Percentiles rank a stretch among this genome's conserved stretches.
Evolutionary conservation across 176 grass and related monocot species (phyloP).

Genomic region (Musa troglodytarum): DNA sequence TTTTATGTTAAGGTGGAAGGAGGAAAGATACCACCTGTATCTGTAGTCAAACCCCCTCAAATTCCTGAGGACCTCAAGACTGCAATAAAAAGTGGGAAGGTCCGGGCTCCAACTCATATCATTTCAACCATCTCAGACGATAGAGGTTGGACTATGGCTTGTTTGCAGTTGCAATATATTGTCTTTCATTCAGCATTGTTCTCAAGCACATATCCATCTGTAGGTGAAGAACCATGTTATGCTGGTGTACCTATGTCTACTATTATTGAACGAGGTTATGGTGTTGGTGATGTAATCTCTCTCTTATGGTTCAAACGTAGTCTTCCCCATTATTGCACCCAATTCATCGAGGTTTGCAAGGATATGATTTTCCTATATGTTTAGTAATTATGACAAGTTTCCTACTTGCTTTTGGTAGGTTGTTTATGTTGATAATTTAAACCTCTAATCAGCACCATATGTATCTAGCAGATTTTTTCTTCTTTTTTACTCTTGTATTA

Average conservation of each 20-base stretch:
- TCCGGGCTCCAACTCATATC: conserved; percentile 90
- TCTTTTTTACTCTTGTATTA: neutral
- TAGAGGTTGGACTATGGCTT: conserved; percentile 58
- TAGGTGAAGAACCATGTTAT: conserved; percentile 96
- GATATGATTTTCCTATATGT: neutral
- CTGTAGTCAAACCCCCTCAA: conserved; percentile 66
- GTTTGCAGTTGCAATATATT: neutral
- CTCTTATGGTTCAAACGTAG: conserved; percentile 98
- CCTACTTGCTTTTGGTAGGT: neutral
- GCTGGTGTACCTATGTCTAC: conserved; percentile 95
- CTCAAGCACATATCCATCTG: conserved; percentile 24
- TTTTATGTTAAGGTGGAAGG: conserved; percentile 59
- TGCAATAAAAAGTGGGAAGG: conserved; percentile 93
- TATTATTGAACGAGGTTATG: conserved; percentile 80
- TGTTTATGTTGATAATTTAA: neutral
- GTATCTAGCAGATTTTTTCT: neutral
- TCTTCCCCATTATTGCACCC: conserved; percentile 92
- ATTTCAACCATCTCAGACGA: conserved; percentile 99
- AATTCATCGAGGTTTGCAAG: conserved; percentile 77
- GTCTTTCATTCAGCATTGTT: neutral
- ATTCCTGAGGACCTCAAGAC: conserved; percentile 91
- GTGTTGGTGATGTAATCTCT: conserved; percentile 96
- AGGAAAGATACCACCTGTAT: conserved; percentile 64
- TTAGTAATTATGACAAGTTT: neutral
- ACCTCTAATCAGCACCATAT: neutral